Base-by-base conservation (phyloP, 352 stramenopile genomes). In the Globisporangium splendens region DNA sequence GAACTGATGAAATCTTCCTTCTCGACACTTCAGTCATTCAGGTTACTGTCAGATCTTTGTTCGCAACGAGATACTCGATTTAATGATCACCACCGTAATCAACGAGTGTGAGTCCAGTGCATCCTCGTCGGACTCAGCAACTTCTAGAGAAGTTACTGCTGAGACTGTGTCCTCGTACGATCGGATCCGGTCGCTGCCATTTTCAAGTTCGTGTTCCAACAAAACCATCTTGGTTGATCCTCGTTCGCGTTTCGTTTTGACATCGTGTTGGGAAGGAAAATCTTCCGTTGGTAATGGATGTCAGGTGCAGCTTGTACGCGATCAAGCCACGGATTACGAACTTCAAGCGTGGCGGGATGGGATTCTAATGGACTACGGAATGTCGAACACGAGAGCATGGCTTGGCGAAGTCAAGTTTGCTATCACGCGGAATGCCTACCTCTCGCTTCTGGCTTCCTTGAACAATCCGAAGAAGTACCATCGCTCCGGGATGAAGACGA, bases 21-120 rank as follows among this genome's bases (percentile, higher is more conserved):
- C 43, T 62, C 12, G 33, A 51, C 17, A 74, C 61, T 24, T 28
- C 61, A 42, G 63, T 68, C n/a, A 43, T 76, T 4, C 65, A 62
- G 11, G 10, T 21, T 56, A 15, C 18, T 46, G 12, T 8, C 38
- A 43, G 38, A 43, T 17, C 2, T 43, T 43, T 43, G 11, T 43
- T 3, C 38, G 38, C 10, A 43, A 43, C 38, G 38, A 43, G 38
- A 3, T 43, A 13, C 38, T 43, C 8, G 38, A 43, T 43, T 8
- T 3, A 43, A 17, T 43, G 8, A 43, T 43, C 14, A 17, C 8
- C 11, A 43, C 10, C 10, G 38, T 8, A 8, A 10, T 17, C 38
- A 43, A 43, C 10, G 38, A 43, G 10, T 13, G 3, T 43, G 2
- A 43, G 38, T 43, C 38, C 38, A 6, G 5, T 31, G 24, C 24